phyloP scores from a whole-genome alignment of 179 eudicot species.

The Beta corolliflora region DNA sequence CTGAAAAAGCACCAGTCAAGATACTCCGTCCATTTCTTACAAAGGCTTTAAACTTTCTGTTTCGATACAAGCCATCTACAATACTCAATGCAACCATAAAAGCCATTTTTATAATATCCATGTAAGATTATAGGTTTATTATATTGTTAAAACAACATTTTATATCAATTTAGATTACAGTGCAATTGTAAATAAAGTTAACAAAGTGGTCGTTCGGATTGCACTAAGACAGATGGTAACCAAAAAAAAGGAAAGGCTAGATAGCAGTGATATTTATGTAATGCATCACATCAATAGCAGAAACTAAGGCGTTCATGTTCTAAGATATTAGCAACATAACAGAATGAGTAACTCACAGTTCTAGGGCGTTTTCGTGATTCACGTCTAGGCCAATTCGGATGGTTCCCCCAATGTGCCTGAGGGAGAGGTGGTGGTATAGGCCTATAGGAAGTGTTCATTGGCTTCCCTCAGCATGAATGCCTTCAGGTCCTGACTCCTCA shows the following conservation, averaged over 20 bases:
- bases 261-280: not conserved
- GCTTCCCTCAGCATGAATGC: constrained; percentile 41
- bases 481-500: constrained; percentile 38
- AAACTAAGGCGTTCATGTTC: constrained; percentile 2
- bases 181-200: too few relatives aligned
- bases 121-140: too few relatives aligned
- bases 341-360: constrained; percentile 36
- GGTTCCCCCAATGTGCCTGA: constrained; percentile 71
- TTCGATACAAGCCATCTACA: too few relatives aligned
- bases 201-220: too few relatives aligned
- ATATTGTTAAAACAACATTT: too few relatives aligned
- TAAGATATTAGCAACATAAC: not conserved
- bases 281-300: not conserved
- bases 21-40: too few relatives aligned
- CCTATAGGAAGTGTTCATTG: constrained; percentile 50
- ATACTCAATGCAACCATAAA: too few relatives aligned
- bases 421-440: constrained; percentile 83
- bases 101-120: too few relatives aligned
- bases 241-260: not conserved
- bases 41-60: too few relatives aligned
- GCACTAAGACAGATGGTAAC: not conserved
- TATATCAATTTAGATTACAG: too few relatives aligned
- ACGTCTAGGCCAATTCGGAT: constrained; percentile 69
- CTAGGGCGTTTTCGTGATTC: constrained; percentile 51
- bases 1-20: too few relatives aligned